Evolutionary conservation across 2,329 filamentous ascomycete species (phyloP).

Genomic region (Aspergillus versicolor): DNA sequence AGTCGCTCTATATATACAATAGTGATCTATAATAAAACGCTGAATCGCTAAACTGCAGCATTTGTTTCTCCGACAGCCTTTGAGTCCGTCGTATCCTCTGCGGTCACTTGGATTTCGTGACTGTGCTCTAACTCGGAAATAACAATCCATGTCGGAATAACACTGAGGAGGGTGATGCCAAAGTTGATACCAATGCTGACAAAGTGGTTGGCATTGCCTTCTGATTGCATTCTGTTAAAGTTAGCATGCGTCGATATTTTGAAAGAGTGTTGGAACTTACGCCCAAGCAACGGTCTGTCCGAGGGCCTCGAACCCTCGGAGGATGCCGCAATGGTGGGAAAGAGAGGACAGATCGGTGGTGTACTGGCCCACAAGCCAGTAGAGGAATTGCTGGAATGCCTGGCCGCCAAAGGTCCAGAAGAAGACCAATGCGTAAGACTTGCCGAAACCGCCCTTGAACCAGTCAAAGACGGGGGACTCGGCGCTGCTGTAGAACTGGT

Average conservation of each 20-base stretch:
- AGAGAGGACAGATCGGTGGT: constrained; percentile 10
- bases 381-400: constrained; percentile 13
- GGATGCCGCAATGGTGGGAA: constrained; percentile 12
- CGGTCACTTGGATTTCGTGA: constrained; percentile 8
- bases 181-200: constrained; percentile 13
- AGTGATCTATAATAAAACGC: too few species aligned
- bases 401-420: constrained; percentile 12
- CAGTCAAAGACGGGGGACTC: constrained; percentile 9
- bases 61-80: not conserved
- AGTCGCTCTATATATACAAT: too few species aligned
- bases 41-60: not conserved
- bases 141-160: constrained; percentile 11
- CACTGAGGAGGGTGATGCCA: constrained; percentile 8
- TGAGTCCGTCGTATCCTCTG: not conserved
- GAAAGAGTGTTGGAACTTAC: not conserved
- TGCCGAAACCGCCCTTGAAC: constrained; percentile 14
- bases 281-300: constrained; percentile 15
- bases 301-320: constrained; percentile 11
- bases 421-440: constrained; percentile 12
- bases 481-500: constrained; percentile 8
- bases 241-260: not conserved
- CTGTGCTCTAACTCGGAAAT: constrained; percentile 12
- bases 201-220: constrained; percentile 15
- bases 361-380: constrained; percentile 13
- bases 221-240: constrained; percentile 7